These are phyloP conservation scores for Aquilaria malaccensis DNA, from an alignment of 345 rosid genomes.

Conservation along the genomic window DNA sequence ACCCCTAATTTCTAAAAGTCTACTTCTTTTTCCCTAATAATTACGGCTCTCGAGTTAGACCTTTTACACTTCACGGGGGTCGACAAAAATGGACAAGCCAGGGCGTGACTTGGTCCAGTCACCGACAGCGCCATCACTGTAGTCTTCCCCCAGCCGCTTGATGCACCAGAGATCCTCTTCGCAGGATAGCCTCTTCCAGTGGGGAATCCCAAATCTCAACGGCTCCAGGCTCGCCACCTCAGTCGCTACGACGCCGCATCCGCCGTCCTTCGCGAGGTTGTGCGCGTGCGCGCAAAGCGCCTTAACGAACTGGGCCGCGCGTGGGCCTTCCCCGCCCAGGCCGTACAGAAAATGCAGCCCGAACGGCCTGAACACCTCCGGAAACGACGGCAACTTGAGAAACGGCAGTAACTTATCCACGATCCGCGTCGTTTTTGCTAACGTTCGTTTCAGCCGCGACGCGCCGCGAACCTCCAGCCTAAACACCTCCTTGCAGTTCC, in stretches of 20 bases:
- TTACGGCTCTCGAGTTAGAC: background rate
- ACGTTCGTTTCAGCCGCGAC: conserved; percentile 40
- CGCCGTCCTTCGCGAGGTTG: conserved; percentile 61
- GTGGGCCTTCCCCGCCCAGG: conserved; percentile 84
- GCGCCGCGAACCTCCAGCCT: conserved; percentile 73
- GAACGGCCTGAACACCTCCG: conserved; percentile 76
- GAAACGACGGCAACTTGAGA: conserved; percentile 72
- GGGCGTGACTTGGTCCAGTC: conserved; percentile 96
- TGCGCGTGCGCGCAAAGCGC: conserved; percentile 80
- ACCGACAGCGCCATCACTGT: conserved; percentile 62
- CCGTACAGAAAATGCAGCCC: conserved; percentile 83
- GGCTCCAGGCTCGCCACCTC: conserved; percentile 76
- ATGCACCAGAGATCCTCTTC: conserved; percentile 86
- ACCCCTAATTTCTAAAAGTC: background rate
- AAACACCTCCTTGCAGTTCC: conserved; percentile 82
- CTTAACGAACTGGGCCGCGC: conserved; percentile 47
- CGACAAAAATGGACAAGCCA: conserved; percentile 83
- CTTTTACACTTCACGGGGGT: conserved; percentile 77
- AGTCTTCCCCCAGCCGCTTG: conserved; percentile 77
- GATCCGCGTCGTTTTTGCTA: conserved; percentile 57
- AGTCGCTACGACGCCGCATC: conserved; percentile 70
- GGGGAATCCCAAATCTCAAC: conserved; percentile 59
- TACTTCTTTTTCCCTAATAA: too few species aligned
- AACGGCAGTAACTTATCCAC: conserved; percentile 73
- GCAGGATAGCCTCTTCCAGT: conserved; percentile 77